phyloP scores from a whole-genome alignment of 441 rosid genomes.

The Breynia disticha region DNA sequence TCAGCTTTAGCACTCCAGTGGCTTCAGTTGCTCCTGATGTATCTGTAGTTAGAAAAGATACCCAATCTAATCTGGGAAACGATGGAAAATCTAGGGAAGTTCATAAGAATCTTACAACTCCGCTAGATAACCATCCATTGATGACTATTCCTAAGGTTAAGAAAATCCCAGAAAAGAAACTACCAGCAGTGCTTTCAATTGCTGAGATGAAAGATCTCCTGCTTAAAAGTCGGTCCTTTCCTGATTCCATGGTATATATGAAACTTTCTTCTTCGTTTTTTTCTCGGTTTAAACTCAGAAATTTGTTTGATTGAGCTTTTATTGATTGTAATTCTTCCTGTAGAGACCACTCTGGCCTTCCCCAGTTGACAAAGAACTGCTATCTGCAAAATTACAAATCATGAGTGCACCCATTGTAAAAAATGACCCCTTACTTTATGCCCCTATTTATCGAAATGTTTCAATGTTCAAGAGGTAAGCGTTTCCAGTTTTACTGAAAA shows the following conservation, averaged over 20 bases:
- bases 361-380: slow-evolving; percentile 42
- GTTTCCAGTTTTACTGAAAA: slow-evolving; percentile 1
- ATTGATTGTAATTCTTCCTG: slow-evolving; percentile 12
- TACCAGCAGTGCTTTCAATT: slow-evolving; percentile 32
- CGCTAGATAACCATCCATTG: slow-evolving; percentile 14
- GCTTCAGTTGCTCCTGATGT: slow-evolving; percentile 11
- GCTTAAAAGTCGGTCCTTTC: slow-evolving; percentile 38
- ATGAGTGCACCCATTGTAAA: slow-evolving; percentile 41
- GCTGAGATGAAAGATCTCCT: slow-evolving; percentile 50
- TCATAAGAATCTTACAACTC: slow-evolving; percentile 11
- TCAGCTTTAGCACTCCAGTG: slow-evolving; percentile 11
- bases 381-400: slow-evolving; percentile 49
- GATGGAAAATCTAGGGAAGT: slow-evolving; percentile 20
- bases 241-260: slow-evolving; percentile 27
- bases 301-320: slow-evolving; percentile 4
- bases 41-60: slow-evolving; percentile 19
- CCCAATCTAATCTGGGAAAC: slow-evolving; percentile 7
- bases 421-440: slow-evolving; percentile 40
- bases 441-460: slow-evolving; percentile 57
- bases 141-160: slow-evolving; percentile 22
- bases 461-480: slow-evolving; percentile 67
- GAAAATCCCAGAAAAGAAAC: slow-evolving; percentile 20
- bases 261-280: slow-evolving; percentile 3
- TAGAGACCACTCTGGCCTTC: slow-evolving; percentile 60
- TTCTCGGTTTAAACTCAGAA: slow-evolving; percentile 1